These are phyloP conservation scores for Saururus chinensis DNA, from an alignment of 164 flowering plant genomes.

Conservation along the genomic window DNA sequence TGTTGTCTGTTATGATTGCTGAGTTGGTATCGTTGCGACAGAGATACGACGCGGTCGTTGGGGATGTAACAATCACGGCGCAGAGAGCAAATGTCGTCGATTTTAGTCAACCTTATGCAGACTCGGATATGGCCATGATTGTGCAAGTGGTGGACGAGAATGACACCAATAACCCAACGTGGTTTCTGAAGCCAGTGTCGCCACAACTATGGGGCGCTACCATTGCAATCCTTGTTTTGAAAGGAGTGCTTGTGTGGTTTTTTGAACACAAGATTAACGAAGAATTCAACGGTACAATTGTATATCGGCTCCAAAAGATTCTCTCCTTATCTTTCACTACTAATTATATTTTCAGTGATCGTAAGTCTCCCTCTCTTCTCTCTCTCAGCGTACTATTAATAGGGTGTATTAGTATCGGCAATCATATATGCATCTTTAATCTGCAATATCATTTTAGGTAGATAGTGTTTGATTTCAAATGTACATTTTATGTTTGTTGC, in stretches of 20 bases:
- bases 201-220: slow-evolving; percentile 17
- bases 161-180: slow-evolving; percentile 8
- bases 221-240: slow-evolving; percentile 11
- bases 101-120: slow-evolving; percentile 20
- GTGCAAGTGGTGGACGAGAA: slow-evolving; percentile 9
- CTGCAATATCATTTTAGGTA: too few relatives aligned
- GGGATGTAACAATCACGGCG: slow-evolving; percentile 21
- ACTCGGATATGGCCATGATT: slow-evolving; percentile 14
- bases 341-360: slow-evolving; percentile 18
- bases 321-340: slow-evolving; percentile 19
- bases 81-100: slow-evolving; percentile 22
- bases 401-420: too few relatives aligned
- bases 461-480: background rate
- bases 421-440: too few relatives aligned
- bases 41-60: slow-evolving; percentile 26
- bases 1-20: too few relatives aligned
- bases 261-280: slow-evolving; percentile 14
- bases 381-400: too few relatives aligned
- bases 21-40: background rate
- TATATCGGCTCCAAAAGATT: slow-evolving; percentile 12
- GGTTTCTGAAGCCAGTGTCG: slow-evolving; percentile 20
- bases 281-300: slow-evolving; percentile 12
- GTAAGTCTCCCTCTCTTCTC: slow-evolving; percentile 3
- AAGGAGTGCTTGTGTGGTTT: slow-evolving; percentile 20
- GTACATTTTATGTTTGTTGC: background rate